Conservation (phyloP, 2,329 filamentous ascomycete species). For the Trichoderma guizhouense region DNA sequence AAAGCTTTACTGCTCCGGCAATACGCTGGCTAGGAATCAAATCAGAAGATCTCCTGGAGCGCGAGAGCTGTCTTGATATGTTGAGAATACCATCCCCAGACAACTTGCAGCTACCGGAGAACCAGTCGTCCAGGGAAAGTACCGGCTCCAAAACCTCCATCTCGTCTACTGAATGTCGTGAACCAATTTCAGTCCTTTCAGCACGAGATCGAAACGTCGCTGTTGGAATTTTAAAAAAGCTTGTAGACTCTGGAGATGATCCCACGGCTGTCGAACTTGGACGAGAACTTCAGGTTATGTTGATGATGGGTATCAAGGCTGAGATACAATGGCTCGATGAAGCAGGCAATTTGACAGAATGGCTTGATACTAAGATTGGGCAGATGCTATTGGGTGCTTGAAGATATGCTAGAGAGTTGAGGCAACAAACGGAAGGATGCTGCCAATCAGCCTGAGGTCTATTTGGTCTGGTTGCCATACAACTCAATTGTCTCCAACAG, state of each 20-base stretch:
- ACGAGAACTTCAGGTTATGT: conserved; percentile 66
- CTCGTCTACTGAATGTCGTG: conserved; percentile 28
- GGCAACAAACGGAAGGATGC: too few species aligned
- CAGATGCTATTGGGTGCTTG: conserved; percentile 1
- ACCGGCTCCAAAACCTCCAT: conserved; percentile 20
- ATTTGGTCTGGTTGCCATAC: too few species aligned
- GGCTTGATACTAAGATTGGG: conserved; percentile 46
- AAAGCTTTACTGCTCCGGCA: conserved; percentile 53
- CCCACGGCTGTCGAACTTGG: conserved; percentile 39
- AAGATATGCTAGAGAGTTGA: neutral
- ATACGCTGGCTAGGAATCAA: conserved; percentile 65
- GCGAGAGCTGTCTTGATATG: neutral
- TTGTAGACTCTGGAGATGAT: conserved; percentile 29
- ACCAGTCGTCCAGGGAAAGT: conserved; percentile 15
- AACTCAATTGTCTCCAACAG: too few species aligned
- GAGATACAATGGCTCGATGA: conserved; percentile 72
- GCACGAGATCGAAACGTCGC: conserved; percentile 58
- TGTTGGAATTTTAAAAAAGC: conserved; percentile 47
- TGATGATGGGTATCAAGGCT: conserved; percentile 70
- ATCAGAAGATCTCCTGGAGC: conserved; percentile 39
- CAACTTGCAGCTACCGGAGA: neutral
- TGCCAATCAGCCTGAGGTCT: too few species aligned
- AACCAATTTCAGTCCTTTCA: conserved; percentile 43
- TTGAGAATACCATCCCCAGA: neutral
- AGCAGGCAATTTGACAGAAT: conserved; percentile 46